Conservation (phyloP, 2,329 filamentous ascomycete genomes). For the Simplicillium sp. region DNA sequence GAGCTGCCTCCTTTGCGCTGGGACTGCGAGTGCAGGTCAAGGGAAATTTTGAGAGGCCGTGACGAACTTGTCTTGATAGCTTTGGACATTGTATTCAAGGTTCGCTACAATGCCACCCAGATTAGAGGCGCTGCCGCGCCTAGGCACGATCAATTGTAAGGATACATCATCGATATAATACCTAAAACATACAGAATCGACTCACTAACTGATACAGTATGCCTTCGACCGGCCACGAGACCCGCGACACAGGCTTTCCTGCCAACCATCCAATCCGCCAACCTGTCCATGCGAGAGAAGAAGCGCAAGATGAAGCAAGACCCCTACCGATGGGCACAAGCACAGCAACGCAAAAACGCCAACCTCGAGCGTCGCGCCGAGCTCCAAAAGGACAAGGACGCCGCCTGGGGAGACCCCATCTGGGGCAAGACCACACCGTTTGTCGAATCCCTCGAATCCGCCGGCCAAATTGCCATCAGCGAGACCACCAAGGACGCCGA, state of each 20-base stretch:
- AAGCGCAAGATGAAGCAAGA: conserved; percentile 62
- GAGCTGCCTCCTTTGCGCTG: not conserved
- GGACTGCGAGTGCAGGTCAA: not conserved
- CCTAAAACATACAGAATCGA: not conserved
- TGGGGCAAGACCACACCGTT: conserved; percentile 74
- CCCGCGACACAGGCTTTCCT: conserved; percentile 39
- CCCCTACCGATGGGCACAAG: conserved; percentile 73
- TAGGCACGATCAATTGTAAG: conserved; percentile 53
- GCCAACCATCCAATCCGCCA: conserved; percentile 55
- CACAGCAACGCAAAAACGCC: conserved; percentile 72
- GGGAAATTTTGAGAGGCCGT: conserved; percentile 24
- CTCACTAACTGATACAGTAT: conserved; percentile 35
- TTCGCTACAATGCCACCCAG: conserved; percentile 54
- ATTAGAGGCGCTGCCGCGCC: conserved; percentile 50
- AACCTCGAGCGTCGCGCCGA: conserved; percentile 68
- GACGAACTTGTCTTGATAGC: conserved; percentile 5
- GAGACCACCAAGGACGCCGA: conserved; percentile 26
- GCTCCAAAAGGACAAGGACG: conserved; percentile 55
- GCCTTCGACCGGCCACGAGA: conserved; percentile 44
- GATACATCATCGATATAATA: conserved; percentile 5
- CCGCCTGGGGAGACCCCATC: conserved; percentile 66
- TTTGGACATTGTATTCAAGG: conserved; percentile 3
- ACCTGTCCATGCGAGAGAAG: conserved; percentile 51
- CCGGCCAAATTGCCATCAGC: conserved; percentile 34
- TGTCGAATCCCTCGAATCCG: conserved; percentile 68